phyloP scores from a whole-genome alignment of 805 yeast genomes.

The Jamesozyma jinghongensis region DNA sequence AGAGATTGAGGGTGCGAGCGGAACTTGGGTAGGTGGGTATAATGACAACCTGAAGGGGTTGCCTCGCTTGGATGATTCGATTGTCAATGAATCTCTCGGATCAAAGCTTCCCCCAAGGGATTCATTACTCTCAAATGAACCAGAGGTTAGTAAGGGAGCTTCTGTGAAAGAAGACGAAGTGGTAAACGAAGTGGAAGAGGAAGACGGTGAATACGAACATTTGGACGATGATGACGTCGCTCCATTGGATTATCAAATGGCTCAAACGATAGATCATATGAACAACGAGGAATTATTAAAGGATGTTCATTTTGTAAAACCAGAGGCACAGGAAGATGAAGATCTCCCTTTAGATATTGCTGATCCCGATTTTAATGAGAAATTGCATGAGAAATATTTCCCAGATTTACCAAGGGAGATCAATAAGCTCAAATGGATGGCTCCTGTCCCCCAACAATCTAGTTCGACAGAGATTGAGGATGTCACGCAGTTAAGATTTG shows the following conservation, averaged over 20 bases:
- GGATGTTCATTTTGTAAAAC: constrained; percentile 56
- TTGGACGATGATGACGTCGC: constrained; percentile 45
- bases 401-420: constrained; percentile 85
- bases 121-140: too few species aligned
- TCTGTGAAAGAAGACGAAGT: constrained; percentile 2
- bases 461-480: constrained; percentile 36
- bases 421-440: constrained; percentile 84
- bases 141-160: background rate
- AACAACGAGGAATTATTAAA: constrained; percentile 35
- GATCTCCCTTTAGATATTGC: constrained; percentile 42
- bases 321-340: constrained; percentile 22
- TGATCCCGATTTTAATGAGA: constrained; percentile 71
- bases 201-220: constrained; percentile 39
- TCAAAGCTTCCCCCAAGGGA: too few species aligned
- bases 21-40: constrained; percentile 31
- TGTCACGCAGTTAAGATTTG: constrained; percentile 71
- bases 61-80: constrained; percentile 21
- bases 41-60: constrained; percentile 14
- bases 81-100: constrained; percentile 26
- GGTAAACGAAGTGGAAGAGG: constrained; percentile 15
- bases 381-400: constrained; percentile 74
- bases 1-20: constrained; percentile 31
- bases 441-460: constrained; percentile 37
- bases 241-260: constrained; percentile 40
- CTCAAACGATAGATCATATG: constrained; percentile 37